These are phyloP conservation scores for Mortierella sp. DNA, from an alignment of 371 early-diverging fungal genomes.

Conservation along the genomic window DNA sequence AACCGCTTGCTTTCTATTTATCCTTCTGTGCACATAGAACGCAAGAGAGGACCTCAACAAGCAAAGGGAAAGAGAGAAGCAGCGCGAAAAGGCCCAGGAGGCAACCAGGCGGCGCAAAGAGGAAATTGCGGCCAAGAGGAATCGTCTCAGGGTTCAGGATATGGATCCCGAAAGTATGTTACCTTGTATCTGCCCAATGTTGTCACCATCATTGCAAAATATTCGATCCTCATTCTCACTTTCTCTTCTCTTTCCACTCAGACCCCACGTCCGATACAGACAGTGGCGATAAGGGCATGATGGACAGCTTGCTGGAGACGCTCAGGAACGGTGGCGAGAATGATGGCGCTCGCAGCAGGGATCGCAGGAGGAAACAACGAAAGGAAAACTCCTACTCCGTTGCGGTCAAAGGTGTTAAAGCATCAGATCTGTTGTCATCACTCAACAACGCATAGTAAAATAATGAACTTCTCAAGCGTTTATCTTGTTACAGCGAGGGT, in stretches of 20 bases:
- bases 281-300: slow-evolving; percentile 74
- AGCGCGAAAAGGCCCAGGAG: slow-evolving; percentile 57
- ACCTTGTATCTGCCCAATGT: no score
- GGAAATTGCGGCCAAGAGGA: slow-evolving; percentile 39
- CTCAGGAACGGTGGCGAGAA: slow-evolving; percentile 76
- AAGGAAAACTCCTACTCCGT: slow-evolving; percentile 43
- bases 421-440: slow-evolving; percentile 73
- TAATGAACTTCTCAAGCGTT: no score
- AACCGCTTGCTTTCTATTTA: no score
- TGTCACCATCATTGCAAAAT: no score
- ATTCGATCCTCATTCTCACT: no score
- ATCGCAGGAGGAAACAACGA: slow-evolving; percentile 58
- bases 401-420: slow-evolving; percentile 71
- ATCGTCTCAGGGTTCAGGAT: slow-evolving; percentile 39
- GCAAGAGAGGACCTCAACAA: slow-evolving; percentile 59
- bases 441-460: no score
- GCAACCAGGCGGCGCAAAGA: slow-evolving; percentile 50
- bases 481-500: slow-evolving; percentile 27
- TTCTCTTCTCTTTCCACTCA: no score
- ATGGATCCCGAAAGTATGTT: no score
- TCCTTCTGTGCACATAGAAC: no score
- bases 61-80: slow-evolving; percentile 60
- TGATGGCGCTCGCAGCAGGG: slow-evolving; percentile 70
- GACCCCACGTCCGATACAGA: no score
- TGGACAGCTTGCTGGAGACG: slow-evolving; percentile 84